These are phyloP conservation scores for Solanum raphanifolium DNA, from an alignment of 257 asterid genomes.

Conservation along the genomic window DNA sequence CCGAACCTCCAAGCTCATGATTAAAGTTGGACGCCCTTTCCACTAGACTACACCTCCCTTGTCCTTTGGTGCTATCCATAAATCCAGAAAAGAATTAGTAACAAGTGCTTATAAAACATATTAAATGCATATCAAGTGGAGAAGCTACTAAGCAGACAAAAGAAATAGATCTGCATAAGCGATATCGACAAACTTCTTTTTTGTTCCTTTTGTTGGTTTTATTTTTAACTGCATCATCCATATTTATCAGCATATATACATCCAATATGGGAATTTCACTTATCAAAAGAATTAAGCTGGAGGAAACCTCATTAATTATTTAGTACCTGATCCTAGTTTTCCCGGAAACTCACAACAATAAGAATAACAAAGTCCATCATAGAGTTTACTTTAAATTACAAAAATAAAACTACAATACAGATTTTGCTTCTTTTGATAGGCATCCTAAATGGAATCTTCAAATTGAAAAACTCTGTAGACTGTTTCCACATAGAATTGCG, in stretches of 20 bases:
- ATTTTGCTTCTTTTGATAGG: not conserved
- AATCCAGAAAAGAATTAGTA: not conserved
- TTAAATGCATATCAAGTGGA: not conserved
- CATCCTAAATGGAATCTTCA: not conserved
- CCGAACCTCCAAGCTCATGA: not conserved
- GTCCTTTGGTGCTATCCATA: not conserved
- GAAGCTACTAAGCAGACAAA: not conserved
- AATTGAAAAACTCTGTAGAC: not conserved
- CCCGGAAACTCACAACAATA: not conserved
- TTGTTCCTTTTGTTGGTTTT: not conserved
- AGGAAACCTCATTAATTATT: not conserved
- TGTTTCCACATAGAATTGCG: not conserved
- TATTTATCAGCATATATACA: not conserved
- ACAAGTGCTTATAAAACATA: not conserved
- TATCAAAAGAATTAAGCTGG: not conserved
- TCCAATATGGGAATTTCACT: not conserved
- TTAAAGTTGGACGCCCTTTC: not conserved
- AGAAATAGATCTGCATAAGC: not conserved
- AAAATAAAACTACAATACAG: not conserved
- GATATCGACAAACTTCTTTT: not conserved
- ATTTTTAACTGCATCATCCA: not conserved
- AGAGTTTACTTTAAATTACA: not conserved
- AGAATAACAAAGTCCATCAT: not conserved
- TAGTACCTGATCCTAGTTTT: not conserved
- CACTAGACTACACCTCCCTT: not conserved